These are phyloP conservation scores for Piedraia hortae DNA, from an alignment of 2,329 filamentous ascomycete genomes.

Conservation along the genomic window DNA sequence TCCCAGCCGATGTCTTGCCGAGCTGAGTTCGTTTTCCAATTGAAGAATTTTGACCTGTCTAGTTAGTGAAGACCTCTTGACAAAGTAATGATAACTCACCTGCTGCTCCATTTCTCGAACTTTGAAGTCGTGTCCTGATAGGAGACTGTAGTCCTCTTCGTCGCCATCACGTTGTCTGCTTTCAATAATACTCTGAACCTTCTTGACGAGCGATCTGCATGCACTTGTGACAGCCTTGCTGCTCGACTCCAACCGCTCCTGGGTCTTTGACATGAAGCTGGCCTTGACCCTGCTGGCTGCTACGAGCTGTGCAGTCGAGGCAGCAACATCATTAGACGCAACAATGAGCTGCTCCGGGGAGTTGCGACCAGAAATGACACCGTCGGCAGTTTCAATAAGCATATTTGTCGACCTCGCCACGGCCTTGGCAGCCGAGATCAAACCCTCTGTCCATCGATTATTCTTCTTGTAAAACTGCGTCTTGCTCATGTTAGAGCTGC, in stretches of 20 bases:
- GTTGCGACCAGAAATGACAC: conserved; percentile 74
- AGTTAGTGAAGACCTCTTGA: not conserved
- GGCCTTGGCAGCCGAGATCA: conserved; percentile 91
- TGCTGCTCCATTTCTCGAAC: conserved; percentile 98
- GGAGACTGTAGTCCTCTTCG: conserved; percentile 61
- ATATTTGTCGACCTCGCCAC: conserved; percentile 84
- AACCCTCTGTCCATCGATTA: conserved; percentile 93
- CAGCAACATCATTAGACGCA: conserved; percentile 86
- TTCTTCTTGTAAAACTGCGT: conserved; percentile 99
- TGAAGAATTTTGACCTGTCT: conserved; percentile 81
- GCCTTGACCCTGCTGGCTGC: conserved; percentile 91
- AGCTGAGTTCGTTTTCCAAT: conserved; percentile 59
- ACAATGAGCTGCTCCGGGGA: conserved; percentile 93
- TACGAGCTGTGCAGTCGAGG: conserved; percentile 85
- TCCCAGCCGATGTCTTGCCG: conserved; percentile 57
- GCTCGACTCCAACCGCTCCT: conserved; percentile 70
- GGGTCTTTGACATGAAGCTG: conserved; percentile 89
- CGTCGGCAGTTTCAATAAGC: conserved; percentile 91
- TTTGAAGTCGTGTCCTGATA: conserved; percentile 92
- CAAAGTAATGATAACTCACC: conserved; percentile 28
- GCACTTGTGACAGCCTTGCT: conserved; percentile 80
- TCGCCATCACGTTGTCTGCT: conserved; percentile 53
- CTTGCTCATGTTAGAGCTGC: conserved; percentile 42
- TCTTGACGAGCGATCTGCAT: conserved; percentile 63
- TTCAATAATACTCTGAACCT: conserved; percentile 84